These are phyloP conservation scores for Taphrina populina DNA, from an alignment of 1,139 yeast species.

Conservation along the genomic window DNA sequence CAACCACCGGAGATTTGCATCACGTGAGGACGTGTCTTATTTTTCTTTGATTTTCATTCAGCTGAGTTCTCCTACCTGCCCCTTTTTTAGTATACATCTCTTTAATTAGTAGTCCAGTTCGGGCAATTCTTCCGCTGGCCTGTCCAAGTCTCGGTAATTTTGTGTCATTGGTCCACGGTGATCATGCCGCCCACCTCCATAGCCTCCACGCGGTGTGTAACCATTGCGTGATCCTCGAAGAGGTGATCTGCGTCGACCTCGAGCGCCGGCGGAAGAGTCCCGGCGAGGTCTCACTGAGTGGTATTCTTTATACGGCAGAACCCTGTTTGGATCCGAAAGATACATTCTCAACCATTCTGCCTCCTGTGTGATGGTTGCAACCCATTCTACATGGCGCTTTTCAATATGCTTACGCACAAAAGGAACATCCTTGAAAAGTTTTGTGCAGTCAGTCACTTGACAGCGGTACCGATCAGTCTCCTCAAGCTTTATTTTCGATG, in stretches of 20 bases:
- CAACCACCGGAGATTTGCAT: too few species aligned
- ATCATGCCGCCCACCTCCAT: conserved; percentile 17
- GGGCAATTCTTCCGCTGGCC: conserved; percentile 31
- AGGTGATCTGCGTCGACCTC: conserved; percentile 5
- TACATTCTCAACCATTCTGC: conserved; percentile 35
- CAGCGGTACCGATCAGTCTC: conserved; percentile 40
- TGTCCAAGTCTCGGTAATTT: conserved; percentile 38
- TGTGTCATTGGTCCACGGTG: conserved; percentile 24
- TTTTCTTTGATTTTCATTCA: too few species aligned
- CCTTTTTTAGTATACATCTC: too few species aligned
- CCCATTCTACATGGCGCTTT: conserved; percentile 40
- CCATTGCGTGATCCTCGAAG: conserved; percentile 13
- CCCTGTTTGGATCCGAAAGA: conserved; percentile 37
- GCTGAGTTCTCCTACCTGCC: too few species aligned
- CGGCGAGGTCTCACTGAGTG: conserved; percentile 17
- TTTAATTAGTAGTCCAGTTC: conserved; percentile 40
- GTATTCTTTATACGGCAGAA: conserved; percentile 35
- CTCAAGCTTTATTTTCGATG: conserved; percentile 37
- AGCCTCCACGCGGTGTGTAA: conserved; percentile 3
- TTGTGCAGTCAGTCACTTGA: conserved; percentile 39
- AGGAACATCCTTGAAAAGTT: conserved; percentile 40
- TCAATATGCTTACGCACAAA: conserved; percentile 40
- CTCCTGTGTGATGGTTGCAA: conserved; percentile 35
- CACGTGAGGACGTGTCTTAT: too few species aligned
- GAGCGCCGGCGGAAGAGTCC: conserved; percentile 5